phyloP scores from a whole-genome alignment of 805 yeast species.

The Candida arabinofermentans region DNA sequence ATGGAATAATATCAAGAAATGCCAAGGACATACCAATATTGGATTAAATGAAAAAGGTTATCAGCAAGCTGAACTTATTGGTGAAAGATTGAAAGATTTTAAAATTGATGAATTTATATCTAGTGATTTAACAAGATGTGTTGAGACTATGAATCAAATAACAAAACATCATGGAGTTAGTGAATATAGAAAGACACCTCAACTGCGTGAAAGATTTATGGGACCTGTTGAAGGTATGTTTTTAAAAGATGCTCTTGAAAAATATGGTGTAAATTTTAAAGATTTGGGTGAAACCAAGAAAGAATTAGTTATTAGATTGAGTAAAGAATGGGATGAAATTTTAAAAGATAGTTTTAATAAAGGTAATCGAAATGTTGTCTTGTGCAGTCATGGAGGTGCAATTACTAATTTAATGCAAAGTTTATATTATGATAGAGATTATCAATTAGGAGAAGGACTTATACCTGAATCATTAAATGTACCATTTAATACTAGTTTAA shows the following conservation, averaged over 20 bases:
- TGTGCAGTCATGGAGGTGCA: conserved; percentile 82
- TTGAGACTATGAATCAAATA: conserved; percentile 51
- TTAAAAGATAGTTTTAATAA: conserved; percentile 34
- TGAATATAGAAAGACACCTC: conserved; percentile 32
- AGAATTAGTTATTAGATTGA: conserved; percentile 46
- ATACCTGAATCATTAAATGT: conserved; percentile 42
- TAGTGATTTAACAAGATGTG: conserved; percentile 58
- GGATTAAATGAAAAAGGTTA: conserved; percentile 59
- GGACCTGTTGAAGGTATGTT: conserved; percentile 77
- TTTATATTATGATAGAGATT: conserved; percentile 38
- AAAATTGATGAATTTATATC: conserved; percentile 44
- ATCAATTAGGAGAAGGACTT: conserved; percentile 36
- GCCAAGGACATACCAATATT: conserved; percentile 77
- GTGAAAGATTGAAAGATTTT: conserved; percentile 36
- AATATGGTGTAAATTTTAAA: conserved; percentile 52
- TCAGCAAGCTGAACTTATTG: conserved; percentile 57
- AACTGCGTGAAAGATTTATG: conserved; percentile 71
- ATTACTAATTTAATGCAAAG: conserved; percentile 57
- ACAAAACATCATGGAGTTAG: conserved; percentile 20
- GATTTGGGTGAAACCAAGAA: conserved; percentile 61
- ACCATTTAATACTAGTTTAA: conserved; percentile 74
- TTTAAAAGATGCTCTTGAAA: conserved; percentile 55
- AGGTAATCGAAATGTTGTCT: conserved; percentile 44
- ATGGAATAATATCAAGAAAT: conserved; percentile 59
- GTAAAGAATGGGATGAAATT: conserved; percentile 39